Base-by-base conservation (phyloP, 2,329 filamentous ascomycete species). In the Aspergillus melleus region DNA sequence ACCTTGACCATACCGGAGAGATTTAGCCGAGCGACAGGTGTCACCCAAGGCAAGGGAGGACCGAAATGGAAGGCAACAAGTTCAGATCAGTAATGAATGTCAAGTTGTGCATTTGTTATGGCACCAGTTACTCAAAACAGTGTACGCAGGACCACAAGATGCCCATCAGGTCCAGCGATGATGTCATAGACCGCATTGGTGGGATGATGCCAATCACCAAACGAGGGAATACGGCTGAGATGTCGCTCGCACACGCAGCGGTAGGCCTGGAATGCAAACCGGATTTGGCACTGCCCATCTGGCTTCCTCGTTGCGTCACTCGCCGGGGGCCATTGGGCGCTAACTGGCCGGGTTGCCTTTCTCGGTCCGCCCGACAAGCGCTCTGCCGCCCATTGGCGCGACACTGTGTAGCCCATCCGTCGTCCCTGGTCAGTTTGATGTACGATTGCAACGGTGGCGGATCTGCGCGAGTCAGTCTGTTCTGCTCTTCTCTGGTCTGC, bases 211-310 rank as follows among this genome's bases (percentile, higher is more conserved):
- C 9, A 14, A 42, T 16, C n/a, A 6, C 36, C 36, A 39, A 6
- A 39, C 11, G 36, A 39, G 36, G 36, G 2, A 39, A 39, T 10
- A 39, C 36, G 36, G 36, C 30, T 10, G 30, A 11, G 30, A 36
- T 36, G 32, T 36, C 32, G 32, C 32, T 39, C 12, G 36, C 36
- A n/a, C 36, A n/a, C 12, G 36, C 22, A 51, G 24, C 49, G n/a
- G 22, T 2, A 30, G 44, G 24, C 36, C 19, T 29, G 49, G 30
- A 12, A 58, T 54, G 56, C 44, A 54, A 58, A 58, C 56, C 52
- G 56, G 56, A 52, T 54, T 53, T 52, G 49, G 47, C 49, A 57
- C 49, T 26, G 49, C 49, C 26, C 6, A 51, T n/a, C 52, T 47
- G 51, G 36, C 44, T 30, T 47, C 16, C 19, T 49, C 29, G 14